These are phyloP conservation scores for Acacia acuminata DNA, from an alignment of 306 rosid species.

Conservation along the genomic window DNA sequence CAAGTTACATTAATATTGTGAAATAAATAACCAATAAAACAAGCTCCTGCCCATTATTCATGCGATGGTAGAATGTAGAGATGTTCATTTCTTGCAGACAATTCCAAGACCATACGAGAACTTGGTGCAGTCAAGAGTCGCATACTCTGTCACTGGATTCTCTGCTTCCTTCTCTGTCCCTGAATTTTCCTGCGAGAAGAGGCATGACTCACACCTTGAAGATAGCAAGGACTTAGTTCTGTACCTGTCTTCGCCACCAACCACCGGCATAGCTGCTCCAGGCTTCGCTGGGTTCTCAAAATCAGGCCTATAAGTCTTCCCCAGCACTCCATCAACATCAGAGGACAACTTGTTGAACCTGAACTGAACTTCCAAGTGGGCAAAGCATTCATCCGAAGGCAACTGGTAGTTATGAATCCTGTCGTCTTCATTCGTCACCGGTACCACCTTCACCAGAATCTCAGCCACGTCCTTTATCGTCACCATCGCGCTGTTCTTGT, in stretches of 20 bases:
- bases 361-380: slow-evolving; percentile 51
- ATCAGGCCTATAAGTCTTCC: slow-evolving; percentile 44
- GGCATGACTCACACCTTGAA: slow-evolving; percentile 39
- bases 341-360: slow-evolving; percentile 42
- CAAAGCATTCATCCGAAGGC: slow-evolving; percentile 46
- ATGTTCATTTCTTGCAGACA: slow-evolving; percentile 45
- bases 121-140: slow-evolving; percentile 48
- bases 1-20: neutral
- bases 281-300: slow-evolving; percentile 47
- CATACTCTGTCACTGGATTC: neutral
- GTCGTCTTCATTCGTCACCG: slow-evolving; percentile 49
- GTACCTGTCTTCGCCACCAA: slow-evolving; percentile 52
- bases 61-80: neutral
- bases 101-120: slow-evolving; percentile 42
- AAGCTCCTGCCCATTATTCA: neutral
- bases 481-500: slow-evolving; percentile 38
- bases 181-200: slow-evolving; percentile 25
- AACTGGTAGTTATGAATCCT: slow-evolving; percentile 45
- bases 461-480: slow-evolving; percentile 41
- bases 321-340: slow-evolving; percentile 52
- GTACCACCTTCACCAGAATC: slow-evolving; percentile 48
- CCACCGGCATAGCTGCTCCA: slow-evolving; percentile 53
- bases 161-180: neutral
- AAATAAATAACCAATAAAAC: neutral
- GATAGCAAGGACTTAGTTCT: slow-evolving; percentile 41